These are phyloP conservation scores for Tolypocladium pustulatum DNA, from an alignment of 2,329 filamentous ascomycete species.

Conservation along the genomic window DNA sequence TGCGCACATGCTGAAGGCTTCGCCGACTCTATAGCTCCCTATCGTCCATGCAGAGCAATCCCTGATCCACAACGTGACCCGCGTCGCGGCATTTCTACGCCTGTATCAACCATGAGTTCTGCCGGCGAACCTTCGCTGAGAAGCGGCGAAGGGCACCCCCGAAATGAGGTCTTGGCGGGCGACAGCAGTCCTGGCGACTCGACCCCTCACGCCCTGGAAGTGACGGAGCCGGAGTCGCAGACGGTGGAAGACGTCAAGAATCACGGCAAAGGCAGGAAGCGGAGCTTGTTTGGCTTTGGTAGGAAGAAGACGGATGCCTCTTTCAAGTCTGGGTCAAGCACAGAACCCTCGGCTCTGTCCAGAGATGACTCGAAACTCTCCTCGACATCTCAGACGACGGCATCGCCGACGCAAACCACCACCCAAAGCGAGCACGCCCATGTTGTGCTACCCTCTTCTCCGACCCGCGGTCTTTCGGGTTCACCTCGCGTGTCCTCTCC, in stretches of 20 bases:
- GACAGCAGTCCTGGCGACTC: slow-evolving; percentile 17
- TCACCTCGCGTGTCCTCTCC: slow-evolving; percentile 72
- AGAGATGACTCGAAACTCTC: slow-evolving; percentile 26
- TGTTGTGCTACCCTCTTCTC: slow-evolving; percentile 48
- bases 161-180: slow-evolving; percentile 12
- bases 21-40: background rate
- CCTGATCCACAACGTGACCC: background rate
- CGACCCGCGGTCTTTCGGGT: slow-evolving; percentile 53
- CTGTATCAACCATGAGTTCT: slow-evolving; percentile 16
- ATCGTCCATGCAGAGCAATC: background rate
- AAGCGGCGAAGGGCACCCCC: slow-evolving; percentile 5
- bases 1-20: background rate
- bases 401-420: slow-evolving; percentile 22
- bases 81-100: background rate
- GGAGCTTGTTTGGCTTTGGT: slow-evolving; percentile 49
- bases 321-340: slow-evolving; percentile 23
- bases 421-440: slow-evolving; percentile 27
- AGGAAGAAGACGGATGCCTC: slow-evolving; percentile 45
- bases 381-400: slow-evolving; percentile 21
- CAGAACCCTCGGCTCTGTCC: slow-evolving; percentile 21
- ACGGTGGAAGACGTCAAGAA: slow-evolving; percentile 13
- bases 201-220: slow-evolving; percentile 19
- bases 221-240: slow-evolving; percentile 14
- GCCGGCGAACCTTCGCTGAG: slow-evolving; percentile 14
- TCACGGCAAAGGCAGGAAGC: slow-evolving; percentile 35